Conservation (phyloP, 495 filamentous ascomycete species). For the Chaetomidium leptoderma region DNA sequence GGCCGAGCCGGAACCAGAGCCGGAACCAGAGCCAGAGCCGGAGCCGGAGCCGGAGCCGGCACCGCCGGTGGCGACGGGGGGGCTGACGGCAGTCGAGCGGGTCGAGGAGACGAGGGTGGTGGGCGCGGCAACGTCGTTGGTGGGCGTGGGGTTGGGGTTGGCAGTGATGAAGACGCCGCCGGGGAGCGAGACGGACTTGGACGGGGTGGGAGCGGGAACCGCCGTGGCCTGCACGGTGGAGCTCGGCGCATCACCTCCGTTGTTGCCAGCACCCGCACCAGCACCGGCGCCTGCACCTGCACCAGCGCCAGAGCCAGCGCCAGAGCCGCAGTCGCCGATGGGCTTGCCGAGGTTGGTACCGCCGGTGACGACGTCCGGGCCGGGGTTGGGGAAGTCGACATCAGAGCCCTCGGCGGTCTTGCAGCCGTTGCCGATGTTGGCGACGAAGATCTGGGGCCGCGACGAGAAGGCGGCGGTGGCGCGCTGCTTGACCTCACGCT, state of each 20-base stretch:
- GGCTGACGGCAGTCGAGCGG: too few relatives aligned
- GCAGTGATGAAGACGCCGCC: too few relatives aligned
- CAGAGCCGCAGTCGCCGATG: constrained; percentile 24
- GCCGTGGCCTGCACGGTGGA: too few relatives aligned
- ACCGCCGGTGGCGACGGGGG: constrained; percentile 27
- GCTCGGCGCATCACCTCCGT: constrained; percentile 30
- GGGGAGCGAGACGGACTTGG: too few relatives aligned
- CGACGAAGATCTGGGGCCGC: constrained; percentile 56
- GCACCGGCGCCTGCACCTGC: constrained; percentile 4
- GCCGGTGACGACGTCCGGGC: constrained; percentile 52
- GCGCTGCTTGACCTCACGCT: constrained; percentile 30
- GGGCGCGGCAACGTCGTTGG: too few relatives aligned
- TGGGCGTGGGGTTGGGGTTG: too few relatives aligned
- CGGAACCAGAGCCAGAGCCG: constrained; percentile 5
- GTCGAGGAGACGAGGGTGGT: too few relatives aligned
- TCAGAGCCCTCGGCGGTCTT: constrained; percentile 51
- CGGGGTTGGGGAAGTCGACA: constrained; percentile 68
- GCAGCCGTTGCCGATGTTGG: constrained; percentile 54
- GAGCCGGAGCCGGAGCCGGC: constrained; percentile 11
- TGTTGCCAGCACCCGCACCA: constrained; percentile 18
- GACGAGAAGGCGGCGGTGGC: constrained; percentile 40
- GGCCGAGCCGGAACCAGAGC: constrained; percentile 18
- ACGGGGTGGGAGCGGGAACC: too few relatives aligned
- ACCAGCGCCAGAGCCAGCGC: constrained; percentile 6
- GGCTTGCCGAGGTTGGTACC: constrained; percentile 27